Base-by-base conservation (phyloP, 75 land plant species). In the Larix kaempferi region DNA sequence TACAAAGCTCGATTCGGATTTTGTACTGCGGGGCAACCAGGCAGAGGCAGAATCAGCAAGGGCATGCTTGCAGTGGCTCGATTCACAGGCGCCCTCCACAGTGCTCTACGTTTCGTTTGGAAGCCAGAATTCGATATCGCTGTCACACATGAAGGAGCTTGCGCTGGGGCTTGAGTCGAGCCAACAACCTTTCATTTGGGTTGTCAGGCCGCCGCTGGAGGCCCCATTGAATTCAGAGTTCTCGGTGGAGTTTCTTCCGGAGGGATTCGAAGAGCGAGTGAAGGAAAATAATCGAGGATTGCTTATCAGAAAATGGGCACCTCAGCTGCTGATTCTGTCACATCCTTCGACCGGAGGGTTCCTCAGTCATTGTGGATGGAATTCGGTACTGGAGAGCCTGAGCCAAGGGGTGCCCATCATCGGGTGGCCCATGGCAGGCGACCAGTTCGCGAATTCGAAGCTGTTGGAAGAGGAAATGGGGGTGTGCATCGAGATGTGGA, bases 81-180 rank as follows among this genome's bases (percentile, higher is more conserved):
- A 87, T 62, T 26, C 10, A 5, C 83, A 79, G 23, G 69, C 78
- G 2, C 49, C 61, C 22, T 54, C 60, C 23, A 84, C 89, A 1
- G 89, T 87, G 16, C 78, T 87, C n/a, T 87, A 80, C 61, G 59
- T 87, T 1, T 78, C 78, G n/a, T 84, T 87, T 52, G 89, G 89
- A 14, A 84, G 78, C 64, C 74, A 44, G 67, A 8, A 71, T 87
- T 4, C 54, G 79, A 8, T 13, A 27, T 5, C n/a, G n/a, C n/a
- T n/a, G n/a, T 56, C 37, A 5, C 83, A 87, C 71, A 78, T 81
- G 59, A 73, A 74, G 62, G 84, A 78, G 4, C 59, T 87, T 14
- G 89, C 79, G 0, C 35, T 57, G 76, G 89, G 84, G 4, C 21
- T 56, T 5, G 17, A 41, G 5, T 5, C 44, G 62, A 79, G 80